Percentiles rank a stretch among this genome's conserved stretches.
Evolutionary conservation across 2,329 filamentous ascomycete species (phyloP).

Genomic region (Epichloe aotearoae): DNA sequence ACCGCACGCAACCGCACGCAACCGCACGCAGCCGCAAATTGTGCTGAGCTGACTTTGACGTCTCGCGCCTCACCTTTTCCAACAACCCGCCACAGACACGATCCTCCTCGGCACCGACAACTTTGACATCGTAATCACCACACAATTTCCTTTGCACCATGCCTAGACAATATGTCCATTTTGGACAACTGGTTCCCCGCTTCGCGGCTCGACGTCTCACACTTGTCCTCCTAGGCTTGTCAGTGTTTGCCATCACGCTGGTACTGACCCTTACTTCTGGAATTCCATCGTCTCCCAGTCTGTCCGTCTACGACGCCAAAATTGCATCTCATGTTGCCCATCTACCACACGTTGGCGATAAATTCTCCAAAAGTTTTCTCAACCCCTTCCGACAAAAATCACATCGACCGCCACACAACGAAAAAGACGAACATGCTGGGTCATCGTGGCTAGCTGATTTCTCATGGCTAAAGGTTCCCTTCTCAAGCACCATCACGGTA

Average conservation of each 20-base stretch:
- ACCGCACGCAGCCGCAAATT: not conserved
- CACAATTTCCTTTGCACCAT: conserved; percentile 11
- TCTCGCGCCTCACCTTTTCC: not conserved
- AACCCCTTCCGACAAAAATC: conserved; percentile 55
- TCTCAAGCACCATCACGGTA: conserved; percentile 66
- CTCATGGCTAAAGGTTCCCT: conserved; percentile 75
- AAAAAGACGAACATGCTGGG: conserved; percentile 65
- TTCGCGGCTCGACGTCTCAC: conserved; percentile 39
- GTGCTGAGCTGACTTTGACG: not conserved
- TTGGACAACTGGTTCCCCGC: conserved; percentile 36
- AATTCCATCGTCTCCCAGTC: conserved; percentile 33
- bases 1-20: not conserved
- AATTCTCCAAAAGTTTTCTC: conserved; percentile 34
- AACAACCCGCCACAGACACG: not conserved
- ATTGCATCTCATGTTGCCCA: conserved; percentile 27
- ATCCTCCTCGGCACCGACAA: not conserved
- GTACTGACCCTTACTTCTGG: conserved; percentile 37
- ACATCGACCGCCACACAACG: conserved; percentile 60
- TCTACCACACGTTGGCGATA: conserved; percentile 15
- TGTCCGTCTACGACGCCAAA: conserved; percentile 37
- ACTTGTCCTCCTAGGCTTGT: conserved; percentile 35
- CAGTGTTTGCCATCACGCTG: conserved; percentile 40
- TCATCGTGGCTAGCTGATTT: conserved; percentile 79
- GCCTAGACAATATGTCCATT: conserved; percentile 21
- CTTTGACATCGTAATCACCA: not conserved